These are phyloP conservation scores for Malbranchea cinnamomea DNA, from an alignment of 2,329 filamentous ascomycete genomes.

Conservation along the genomic window DNA sequence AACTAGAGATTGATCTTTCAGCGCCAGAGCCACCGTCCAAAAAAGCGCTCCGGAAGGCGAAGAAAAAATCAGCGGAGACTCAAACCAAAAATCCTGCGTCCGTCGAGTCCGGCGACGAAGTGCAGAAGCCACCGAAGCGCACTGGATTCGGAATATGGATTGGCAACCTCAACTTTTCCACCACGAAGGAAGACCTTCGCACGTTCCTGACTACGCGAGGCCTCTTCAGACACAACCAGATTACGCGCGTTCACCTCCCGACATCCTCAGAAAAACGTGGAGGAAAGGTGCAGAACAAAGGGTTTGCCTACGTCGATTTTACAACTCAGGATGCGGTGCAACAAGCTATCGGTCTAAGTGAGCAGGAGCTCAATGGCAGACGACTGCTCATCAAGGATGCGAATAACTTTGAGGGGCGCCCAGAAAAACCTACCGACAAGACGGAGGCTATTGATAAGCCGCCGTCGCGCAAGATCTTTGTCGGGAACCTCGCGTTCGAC, in stretches of 20 bases:
- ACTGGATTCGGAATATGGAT: conserved; percentile 88
- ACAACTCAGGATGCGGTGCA: conserved; percentile 50
- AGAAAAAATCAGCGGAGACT: conserved; percentile 43
- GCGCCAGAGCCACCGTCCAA: conserved; percentile 94
- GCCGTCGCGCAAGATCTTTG: conserved; percentile 68
- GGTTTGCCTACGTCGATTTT: conserved; percentile 95
- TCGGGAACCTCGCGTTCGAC: conserved; percentile 78
- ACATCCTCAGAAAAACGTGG: conserved; percentile 36
- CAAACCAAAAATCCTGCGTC: conserved; percentile 21
- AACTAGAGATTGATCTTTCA: conserved; percentile 77
- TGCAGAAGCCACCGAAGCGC: conserved; percentile 31
- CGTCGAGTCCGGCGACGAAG: conserved; percentile 8
- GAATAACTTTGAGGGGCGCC: conserved; percentile 79
- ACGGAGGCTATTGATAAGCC: conserved; percentile 26
- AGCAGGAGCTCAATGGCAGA: conserved; percentile 61
- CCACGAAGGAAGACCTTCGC: conserved; percentile 59
- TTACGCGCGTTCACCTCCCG: conserved; percentile 76
- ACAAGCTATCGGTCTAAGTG: conserved; percentile 72
- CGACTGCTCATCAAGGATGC: conserved; percentile 86
- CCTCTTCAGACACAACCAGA: conserved; percentile 49
- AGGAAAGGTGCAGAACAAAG: conserved; percentile 57
- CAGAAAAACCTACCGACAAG: conserved; percentile 44
- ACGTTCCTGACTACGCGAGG: conserved; percentile 65
- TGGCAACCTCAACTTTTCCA: conserved; percentile 78
- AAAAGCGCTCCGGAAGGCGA: conserved; percentile 75